Percentiles rank a stretch among this genome's conserved stretches.
Conservation (phyloP, 192 early-diverging fungal species). For the Backusella liffmaniae region DNA sequence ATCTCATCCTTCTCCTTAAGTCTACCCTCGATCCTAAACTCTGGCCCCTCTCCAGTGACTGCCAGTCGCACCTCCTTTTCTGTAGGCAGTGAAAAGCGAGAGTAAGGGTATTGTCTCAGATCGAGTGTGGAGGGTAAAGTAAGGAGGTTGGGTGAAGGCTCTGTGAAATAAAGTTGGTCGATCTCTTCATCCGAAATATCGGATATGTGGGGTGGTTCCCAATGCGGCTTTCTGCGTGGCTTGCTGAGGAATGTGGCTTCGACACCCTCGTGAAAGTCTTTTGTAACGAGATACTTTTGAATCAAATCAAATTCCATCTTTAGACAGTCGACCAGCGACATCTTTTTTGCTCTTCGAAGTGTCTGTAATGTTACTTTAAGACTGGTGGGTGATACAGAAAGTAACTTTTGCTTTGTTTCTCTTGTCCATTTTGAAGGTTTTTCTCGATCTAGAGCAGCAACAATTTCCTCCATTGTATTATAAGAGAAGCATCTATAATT, state of each 20-base stretch:
- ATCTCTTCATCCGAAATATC: constrained; percentile 51
- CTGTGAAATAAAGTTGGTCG: constrained; percentile 56
- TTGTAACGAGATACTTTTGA: constrained; percentile 67
- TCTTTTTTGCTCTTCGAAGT: constrained; percentile 66
- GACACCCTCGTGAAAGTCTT: constrained; percentile 91
- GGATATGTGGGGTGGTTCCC: constrained; percentile 64
- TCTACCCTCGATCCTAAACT: constrained; percentile 51
- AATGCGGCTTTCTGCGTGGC: constrained; percentile 63
- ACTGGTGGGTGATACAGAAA: constrained; percentile 77
- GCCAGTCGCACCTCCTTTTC: constrained; percentile 61
- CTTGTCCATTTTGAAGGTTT: constrained; percentile 58
- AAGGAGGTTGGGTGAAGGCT: constrained; percentile 28
- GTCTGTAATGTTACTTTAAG: constrained; percentile 82
- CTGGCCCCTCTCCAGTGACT: constrained; percentile 60
- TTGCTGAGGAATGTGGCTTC: constrained; percentile 66
- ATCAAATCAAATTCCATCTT: constrained; percentile 81
- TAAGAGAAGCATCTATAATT: constrained; percentile 70
- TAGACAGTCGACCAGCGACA: constrained; percentile 77
- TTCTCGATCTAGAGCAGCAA: constrained; percentile 80
- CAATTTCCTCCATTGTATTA: constrained; percentile 81
- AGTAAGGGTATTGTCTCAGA: constrained; percentile 55
- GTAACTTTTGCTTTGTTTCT: constrained; percentile 63
- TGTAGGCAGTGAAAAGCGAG: constrained; percentile 57
- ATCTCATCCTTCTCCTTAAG: constrained; percentile 51
- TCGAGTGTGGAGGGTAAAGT: constrained; percentile 37